These are phyloP conservation scores for Nothomitra cinnamomea DNA, from an alignment of 2,329 filamentous ascomycete species.

Conservation along the genomic window DNA sequence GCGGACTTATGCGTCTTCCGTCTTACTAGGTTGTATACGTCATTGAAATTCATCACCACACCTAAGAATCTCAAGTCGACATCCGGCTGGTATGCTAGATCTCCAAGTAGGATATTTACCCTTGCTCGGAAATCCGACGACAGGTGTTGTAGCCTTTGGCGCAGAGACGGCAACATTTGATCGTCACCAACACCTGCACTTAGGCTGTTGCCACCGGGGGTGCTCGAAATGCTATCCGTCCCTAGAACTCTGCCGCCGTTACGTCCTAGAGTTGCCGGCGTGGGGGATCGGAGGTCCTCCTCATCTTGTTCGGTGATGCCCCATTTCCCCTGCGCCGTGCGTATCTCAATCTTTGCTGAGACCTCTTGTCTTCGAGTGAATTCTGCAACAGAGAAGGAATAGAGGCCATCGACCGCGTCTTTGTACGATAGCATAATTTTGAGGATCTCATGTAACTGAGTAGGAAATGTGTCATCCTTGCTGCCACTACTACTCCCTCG, in stretches of 20 bases:
- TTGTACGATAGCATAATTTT: conserved; percentile 90
- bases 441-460: conserved; percentile 80
- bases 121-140: conserved; percentile 59
- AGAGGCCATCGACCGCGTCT: conserved; percentile 83
- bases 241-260: neutral
- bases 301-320: conserved; percentile 39
- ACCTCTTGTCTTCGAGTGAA: conserved; percentile 83
- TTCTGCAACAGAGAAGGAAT: conserved; percentile 87
- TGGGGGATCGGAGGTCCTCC: conserved; percentile 12
- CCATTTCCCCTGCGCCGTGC: conserved; percentile 47
- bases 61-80: conserved; percentile 90
- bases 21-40: conserved; percentile 69
- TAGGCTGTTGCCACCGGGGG: conserved; percentile 6
- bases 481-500: conserved; percentile 28
- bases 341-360: conserved; percentile 52
- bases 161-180: conserved; percentile 56
- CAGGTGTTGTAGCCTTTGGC: conserved; percentile 54
- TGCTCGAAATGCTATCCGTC: conserved; percentile 4
- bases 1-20: conserved; percentile 32
- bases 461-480: conserved; percentile 64
- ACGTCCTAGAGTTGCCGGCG: conserved; percentile 18
- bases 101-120: conserved; percentile 69
- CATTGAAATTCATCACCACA: conserved; percentile 98
- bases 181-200: conserved; percentile 27
- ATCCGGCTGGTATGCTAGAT: conserved; percentile 83